phyloP scores from a whole-genome alignment of 495 filamentous ascomycete genomes.

The Aspergillus bertholletiae region DNA sequence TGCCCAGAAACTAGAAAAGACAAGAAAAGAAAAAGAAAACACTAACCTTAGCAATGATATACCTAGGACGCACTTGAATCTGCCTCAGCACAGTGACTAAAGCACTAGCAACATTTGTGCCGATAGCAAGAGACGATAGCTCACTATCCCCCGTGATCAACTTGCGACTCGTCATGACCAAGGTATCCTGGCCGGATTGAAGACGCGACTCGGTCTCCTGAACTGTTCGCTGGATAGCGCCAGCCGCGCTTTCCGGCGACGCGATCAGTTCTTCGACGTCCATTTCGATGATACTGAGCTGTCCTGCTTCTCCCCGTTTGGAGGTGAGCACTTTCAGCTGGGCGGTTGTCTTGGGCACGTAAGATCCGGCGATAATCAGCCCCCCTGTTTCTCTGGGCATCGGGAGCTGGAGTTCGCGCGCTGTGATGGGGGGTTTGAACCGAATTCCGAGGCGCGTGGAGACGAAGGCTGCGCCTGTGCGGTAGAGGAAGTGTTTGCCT shows the following conservation, averaged over 20 bases:
- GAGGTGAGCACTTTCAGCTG: constrained; percentile 41
- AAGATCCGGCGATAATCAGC: constrained; percentile 50
- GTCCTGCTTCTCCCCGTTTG: constrained; percentile 22
- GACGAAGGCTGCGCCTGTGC: constrained; percentile 52
- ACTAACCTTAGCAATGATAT: constrained; percentile 51
- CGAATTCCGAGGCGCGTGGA: constrained; percentile 50
- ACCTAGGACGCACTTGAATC: constrained; percentile 45
- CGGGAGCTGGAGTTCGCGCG: constrained; percentile 34
- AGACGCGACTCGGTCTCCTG: constrained; percentile 26
- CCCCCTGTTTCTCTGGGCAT: constrained; percentile 34
- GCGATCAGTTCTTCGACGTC: constrained; percentile 40
- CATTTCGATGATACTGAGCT: constrained; percentile 47
- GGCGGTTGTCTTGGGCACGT: constrained; percentile 52
- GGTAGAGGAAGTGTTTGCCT: constrained; percentile 49
- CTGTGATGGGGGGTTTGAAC: constrained; percentile 41
- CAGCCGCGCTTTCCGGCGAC: constrained; percentile 19
- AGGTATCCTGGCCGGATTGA: constrained; percentile 35
- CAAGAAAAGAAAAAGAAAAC: not conserved
- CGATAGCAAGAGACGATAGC: constrained; percentile 42
- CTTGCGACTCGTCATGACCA: constrained; percentile 52
- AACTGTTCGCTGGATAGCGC: constrained; percentile 22
- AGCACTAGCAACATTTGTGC: constrained; percentile 40
- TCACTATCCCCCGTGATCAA: constrained; percentile 47
- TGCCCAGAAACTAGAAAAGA: too few relatives aligned
- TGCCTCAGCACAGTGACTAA: constrained; percentile 38